These are phyloP conservation scores for Oidium heveae DNA, from an alignment of 2,329 filamentous ascomycete genomes.

Conservation along the genomic window DNA sequence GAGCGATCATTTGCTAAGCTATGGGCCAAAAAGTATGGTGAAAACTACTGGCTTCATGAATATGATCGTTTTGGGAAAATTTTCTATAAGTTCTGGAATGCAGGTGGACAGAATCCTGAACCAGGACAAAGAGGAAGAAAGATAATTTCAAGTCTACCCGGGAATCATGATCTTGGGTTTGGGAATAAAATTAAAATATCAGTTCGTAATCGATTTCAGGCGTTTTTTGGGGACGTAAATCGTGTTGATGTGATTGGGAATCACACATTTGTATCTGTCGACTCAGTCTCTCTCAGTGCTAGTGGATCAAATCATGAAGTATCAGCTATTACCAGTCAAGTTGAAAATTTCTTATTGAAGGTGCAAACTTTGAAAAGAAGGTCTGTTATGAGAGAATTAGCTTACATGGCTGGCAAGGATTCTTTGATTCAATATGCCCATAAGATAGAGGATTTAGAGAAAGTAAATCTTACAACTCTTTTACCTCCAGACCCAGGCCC, in stretches of 20 bases:
- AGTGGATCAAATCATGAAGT: slow-evolving; percentile 23
- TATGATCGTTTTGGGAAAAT: slow-evolving; percentile 69
- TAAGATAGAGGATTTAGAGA: slow-evolving; percentile 25
- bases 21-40: slow-evolving; percentile 51
- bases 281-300: slow-evolving; percentile 70
- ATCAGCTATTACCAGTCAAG: slow-evolving; percentile 47
- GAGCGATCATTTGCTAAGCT: slow-evolving; percentile 32
- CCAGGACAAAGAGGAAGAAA: slow-evolving; percentile 42
- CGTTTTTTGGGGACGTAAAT: slow-evolving; percentile 81
- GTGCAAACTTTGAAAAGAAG: slow-evolving; percentile 40
- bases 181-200: slow-evolving; percentile 59
- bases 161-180: slow-evolving; percentile 89
- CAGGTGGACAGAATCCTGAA: slow-evolving; percentile 26
- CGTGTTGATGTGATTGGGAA: slow-evolving; percentile 79
- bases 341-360: slow-evolving; percentile 47
- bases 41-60: slow-evolving; percentile 66
- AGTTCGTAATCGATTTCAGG: slow-evolving; percentile 60
- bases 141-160: slow-evolving; percentile 64
- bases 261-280: slow-evolving; percentile 82
- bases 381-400: slow-evolving; percentile 43
- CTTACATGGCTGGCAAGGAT: slow-evolving; percentile 32
- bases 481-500: slow-evolving; percentile 19
- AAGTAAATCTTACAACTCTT: slow-evolving; percentile 16
- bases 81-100: slow-evolving; percentile 47
- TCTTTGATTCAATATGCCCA: slow-evolving; percentile 30